Base-by-base conservation (phyloP, 805 yeast genomes). In the Teunomyces stri region DNA sequence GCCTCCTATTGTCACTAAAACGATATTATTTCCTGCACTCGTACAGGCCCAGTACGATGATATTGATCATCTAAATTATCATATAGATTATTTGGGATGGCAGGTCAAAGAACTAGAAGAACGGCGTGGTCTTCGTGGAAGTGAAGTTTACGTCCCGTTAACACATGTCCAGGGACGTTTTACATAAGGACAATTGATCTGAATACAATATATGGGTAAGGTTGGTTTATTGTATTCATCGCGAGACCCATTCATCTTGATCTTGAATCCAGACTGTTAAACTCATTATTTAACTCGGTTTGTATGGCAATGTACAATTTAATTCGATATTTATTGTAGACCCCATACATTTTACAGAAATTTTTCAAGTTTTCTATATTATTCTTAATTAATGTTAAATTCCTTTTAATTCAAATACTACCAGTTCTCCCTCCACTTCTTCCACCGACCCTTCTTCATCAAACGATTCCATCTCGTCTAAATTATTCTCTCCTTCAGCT, bases 31-130 rank as follows among this genome's bases (percentile, higher is more conserved):
- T 29, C 74, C 72, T 4, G 45, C 51, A 15, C 52, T 56, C 27
- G 46, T 65, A 43, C 63, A 60, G 16, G 13, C 56, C 2, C 53
- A 57, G 40, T 57, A 51, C 40, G 61, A 61, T 31, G 72, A 69
- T 44, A 60, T 68, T 22, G 65, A 66, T 45, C 48, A 52, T 25
- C 54, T 69, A 22, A 64, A 60, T 39, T 60, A 65, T 46, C 64
- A 62, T 36, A 27, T 69, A 38, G 72, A 69, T 44, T 54, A 54
- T 42, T 54, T 68, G 9, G 73, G 72, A 6, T 68, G 72, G 72
- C 57, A 65, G 11, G 63, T 69, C 3, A 56, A 72, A 21, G 53
- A 51, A 39, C 36, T 66, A 43, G 68, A 69, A 43, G 69, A 69
- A 45, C 51, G 52, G 7, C 54, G 47, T 39, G 73, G 73, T 11